A percentile compares a stretch with the other conserved stretches of the same genome.
These are phyloP conservation scores for Blastomyces percursus DNA, from an alignment of 2,329 filamentous ascomycete species.

Conservation along the genomic window DNA sequence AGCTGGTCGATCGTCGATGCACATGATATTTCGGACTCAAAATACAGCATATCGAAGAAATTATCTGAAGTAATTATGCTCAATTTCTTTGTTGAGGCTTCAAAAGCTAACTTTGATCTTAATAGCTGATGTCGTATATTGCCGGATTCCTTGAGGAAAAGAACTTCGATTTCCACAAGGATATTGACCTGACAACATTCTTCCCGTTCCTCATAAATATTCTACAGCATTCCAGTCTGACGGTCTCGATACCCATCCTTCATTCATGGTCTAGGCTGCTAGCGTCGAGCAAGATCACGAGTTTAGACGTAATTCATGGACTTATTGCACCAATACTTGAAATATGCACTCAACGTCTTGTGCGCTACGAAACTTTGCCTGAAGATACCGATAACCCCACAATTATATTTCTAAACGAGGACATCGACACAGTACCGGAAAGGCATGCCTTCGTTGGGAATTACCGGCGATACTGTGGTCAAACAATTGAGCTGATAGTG, in stretches of 20 bases:
- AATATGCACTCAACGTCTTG: slow-evolving; percentile 67
- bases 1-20: slow-evolving; percentile 70
- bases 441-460: slow-evolving; percentile 92
- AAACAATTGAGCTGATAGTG: slow-evolving; percentile 79
- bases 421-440: slow-evolving; percentile 90
- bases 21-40: slow-evolving; percentile 77
- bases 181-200: slow-evolving; percentile 60
- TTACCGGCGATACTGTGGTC: slow-evolving; percentile 80
- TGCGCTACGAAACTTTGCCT: slow-evolving; percentile 79
- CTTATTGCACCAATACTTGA: slow-evolving; percentile 66
- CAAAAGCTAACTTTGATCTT: slow-evolving; percentile 7
- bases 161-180: slow-evolving; percentile 53
- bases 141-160: slow-evolving; percentile 76
- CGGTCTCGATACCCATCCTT: slow-evolving; percentile 85
- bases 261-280: slow-evolving; percentile 82
- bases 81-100: background rate
- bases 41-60: slow-evolving; percentile 87
- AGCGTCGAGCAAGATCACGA: slow-evolving; percentile 57
- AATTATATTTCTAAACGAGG: slow-evolving; percentile 73
- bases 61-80: slow-evolving; percentile 64
- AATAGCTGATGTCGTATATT: slow-evolving; percentile 69
- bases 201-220: slow-evolving; percentile 69
- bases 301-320: slow-evolving; percentile 45
- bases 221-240: slow-evolving; percentile 72
- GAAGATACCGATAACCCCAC: slow-evolving; percentile 72